phyloP scores from a whole-genome alignment of 371 early-diverging fungal genomes.

The Mucor ambiguus region DNA sequence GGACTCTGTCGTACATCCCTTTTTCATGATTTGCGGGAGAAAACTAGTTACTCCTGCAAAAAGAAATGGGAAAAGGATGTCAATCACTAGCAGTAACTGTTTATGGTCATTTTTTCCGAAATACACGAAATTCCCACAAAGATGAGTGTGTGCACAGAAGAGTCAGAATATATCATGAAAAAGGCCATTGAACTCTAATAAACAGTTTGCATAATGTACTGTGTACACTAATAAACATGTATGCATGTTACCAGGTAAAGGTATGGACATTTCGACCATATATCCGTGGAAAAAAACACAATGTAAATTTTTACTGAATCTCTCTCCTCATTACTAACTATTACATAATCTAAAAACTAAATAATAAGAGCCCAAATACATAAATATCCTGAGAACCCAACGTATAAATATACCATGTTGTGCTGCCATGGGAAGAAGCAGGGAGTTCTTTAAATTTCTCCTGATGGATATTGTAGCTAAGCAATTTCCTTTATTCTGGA shows the following conservation, averaged over 20 bases:
- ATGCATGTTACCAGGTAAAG: neutral
- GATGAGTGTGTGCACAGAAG: neutral
- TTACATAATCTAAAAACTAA: neutral
- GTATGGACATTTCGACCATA: neutral
- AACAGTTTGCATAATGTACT: neutral
- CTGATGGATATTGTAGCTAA: neutral
- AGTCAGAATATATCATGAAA: neutral
- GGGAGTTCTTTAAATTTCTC: neutral
- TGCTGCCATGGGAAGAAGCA: neutral
- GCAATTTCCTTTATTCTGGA: too few species aligned
- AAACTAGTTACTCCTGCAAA: neutral
- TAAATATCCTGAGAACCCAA: neutral
- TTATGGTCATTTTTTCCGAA: neutral
- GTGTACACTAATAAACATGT: neutral
- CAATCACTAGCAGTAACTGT: neutral
- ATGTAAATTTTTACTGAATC: neutral
- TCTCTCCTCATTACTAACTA: neutral
- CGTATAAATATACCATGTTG: neutral
- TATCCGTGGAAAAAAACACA: neutral
- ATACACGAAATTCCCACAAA: neutral
- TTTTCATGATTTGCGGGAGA: neutral
- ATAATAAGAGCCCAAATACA: neutral
- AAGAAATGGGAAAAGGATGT: neutral
- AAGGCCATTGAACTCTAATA: neutral
- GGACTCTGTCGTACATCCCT: neutral